Evolutionary conservation across 1,284 basidiomycete species (phyloP), one percentile per base, ranked within the genome.

Genomic region (Sparassis latifolia): DNA sequence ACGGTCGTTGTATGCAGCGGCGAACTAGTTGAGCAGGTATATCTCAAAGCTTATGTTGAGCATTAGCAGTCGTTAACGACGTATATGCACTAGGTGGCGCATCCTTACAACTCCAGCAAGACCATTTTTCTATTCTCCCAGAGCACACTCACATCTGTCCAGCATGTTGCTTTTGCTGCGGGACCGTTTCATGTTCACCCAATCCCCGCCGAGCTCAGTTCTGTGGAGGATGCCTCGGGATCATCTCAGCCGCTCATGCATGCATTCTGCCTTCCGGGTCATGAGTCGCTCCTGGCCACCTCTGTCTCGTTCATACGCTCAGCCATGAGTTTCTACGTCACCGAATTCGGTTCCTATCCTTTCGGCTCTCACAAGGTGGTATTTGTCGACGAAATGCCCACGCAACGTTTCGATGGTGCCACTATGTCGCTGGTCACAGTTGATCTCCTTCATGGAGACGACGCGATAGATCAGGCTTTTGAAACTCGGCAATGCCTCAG

Each of bases 301-400:
- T 85, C 92, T 28, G 86, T 89, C 2, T 75, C 82, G 4, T 89
- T 89, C 65, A 77, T 97, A 53, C 85, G 92, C 38, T 81, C 86
- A 29, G 92, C 95, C 4, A 93, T 99, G 87, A 85, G 82, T 58
- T 97, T 92, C 69, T 97, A 91, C 67, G 82, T 86, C 20, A 85
- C 87, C 28, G 94, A 97, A 65, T 97, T 89, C 61, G 96, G 95
- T 32, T 96, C 94, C 2, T 99, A 97, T 66, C 97, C 97, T 1
- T 99, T 95, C 66, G 83, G 87, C 28, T 96, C 95, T 40, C 93
- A 91, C 78, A 97, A 97, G 64, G 67, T 97, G 53, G 90, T 96
- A n/a, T 97, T 97, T 62, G 91, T 99, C 51, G 91, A 97, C 52
- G 88, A 95, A 56, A 76, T 95, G 55, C 82, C 89, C 1, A 73